Evolutionary conservation across 192 early-diverging fungal species (phyloP), one percentile per base, ranked within the genome.

Genomic region (Coemansia sp.): DNA sequence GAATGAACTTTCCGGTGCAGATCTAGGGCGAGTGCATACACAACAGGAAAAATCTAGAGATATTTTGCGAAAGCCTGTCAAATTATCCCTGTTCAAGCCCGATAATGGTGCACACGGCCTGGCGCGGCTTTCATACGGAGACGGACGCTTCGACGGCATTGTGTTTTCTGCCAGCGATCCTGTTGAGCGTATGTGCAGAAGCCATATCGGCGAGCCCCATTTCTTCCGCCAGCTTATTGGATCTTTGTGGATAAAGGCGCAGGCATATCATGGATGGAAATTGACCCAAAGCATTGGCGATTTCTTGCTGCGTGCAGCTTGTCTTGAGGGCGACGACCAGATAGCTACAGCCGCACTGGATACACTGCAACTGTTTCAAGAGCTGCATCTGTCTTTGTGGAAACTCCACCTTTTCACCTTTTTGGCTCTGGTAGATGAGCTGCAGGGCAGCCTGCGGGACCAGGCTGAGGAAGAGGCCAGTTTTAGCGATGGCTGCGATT

Each of bases 201-300:
- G 21, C 2, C 52, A 62, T 16, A 15, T 33, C 3, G 36, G 37
- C 12, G 23, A 47, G 12, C 12, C 13, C 6, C 21, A 41, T 23
- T 54, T 63, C 13, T 50, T 70, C 23, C 44, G 52, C 8, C 51
- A 26, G 35, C 21, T 59, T 10, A 39, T 70, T 20, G 45, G 10
- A 11, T 63, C 61, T 38, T 49, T 11, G 0, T 63, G 60, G 60
- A 46, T 70, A 21, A 16, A 28, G 18, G 33, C 51, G 2, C 60
- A 53, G 43, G 61, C 50, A 13, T 20, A 50, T 18, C 14, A 35
- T 15, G 68, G 68, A 12, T 70, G 68, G 68, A 47, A 15, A 40
- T 61, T 70, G 14, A 63, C 68, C 16, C 68, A 59, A 14, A 43
- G 47, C 33, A 33, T 63, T 23, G 68, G 68, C 0, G 56, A 70